Base-by-base conservation (phyloP, 2,329 filamentous ascomycete genomes). In the Harringtonia lauricola region DNA sequence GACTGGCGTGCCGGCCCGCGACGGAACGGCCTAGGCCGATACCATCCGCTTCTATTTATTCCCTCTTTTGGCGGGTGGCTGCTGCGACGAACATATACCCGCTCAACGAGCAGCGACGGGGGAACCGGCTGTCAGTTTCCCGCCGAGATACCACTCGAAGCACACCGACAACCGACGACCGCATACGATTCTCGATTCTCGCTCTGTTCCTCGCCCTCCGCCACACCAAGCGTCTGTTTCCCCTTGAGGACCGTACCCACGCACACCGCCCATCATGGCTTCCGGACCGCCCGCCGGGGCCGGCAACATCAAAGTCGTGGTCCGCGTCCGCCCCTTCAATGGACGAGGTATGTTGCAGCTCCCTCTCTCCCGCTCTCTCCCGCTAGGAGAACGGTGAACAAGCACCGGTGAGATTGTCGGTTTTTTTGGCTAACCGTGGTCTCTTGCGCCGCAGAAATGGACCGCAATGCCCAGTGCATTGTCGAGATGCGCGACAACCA, bases 281-380 rank as follows among this genome's bases (percentile, higher is more conserved):
- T 71, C 76, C 55, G 73, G 51, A 51, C 52, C 49, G 37, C 42
- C 45, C 38, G 50, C 47, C 48, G 48, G 70, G 49, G 68, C 76
- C 55, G 86, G 92, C 61, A 98, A 98, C 62, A 98, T 98, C 65
- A 98, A 98, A 81, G 92, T 98, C 70, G 92, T 98, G 72, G 92
- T 98, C 71, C 81, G 92, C 69, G 82, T 85, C 56, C 80, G 92
- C 61, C 92, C 92, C 41, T 98, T 98, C 70, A 98, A 98, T 65
- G 81, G 79, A 59, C 81, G 89, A 90, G 87, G 88, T 90, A 72
- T 53, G 59, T 52, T n/a, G n/a, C n/a, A n/a, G n/a, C n/a, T n/a
- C n/a, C n/a, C n/a, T n/a, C n/a, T n/a, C n/a, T n/a, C n/a, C n/a
- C n/a, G n/a, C n/a, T n/a, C n/a, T n/a, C n/a, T n/a, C n/a, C n/a